A percentile compares a stretch with the other conserved stretches of the same genome.
phyloP scores from a whole-genome alignment of 805 yeast species.

The Metschnikowia orientalis region DNA sequence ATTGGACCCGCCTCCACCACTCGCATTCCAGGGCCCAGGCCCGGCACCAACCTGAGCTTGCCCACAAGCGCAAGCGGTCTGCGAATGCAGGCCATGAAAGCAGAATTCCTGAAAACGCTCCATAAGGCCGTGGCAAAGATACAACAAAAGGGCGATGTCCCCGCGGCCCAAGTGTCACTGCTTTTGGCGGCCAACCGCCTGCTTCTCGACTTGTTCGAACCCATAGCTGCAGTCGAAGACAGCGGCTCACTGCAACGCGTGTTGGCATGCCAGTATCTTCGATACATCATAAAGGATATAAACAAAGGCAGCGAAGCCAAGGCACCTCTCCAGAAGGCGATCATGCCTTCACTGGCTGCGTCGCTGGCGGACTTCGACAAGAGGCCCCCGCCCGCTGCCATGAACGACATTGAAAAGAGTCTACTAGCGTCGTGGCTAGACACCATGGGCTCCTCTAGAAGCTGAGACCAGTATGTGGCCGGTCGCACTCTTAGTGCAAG shows the following conservation, averaged over 20 bases:
- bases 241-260: slow-evolving; percentile 23
- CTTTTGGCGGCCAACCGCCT: slow-evolving; percentile 1
- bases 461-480: neutral
- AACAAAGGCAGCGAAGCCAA: slow-evolving; percentile 16
- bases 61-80: too few species aligned
- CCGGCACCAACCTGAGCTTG: too few species aligned
- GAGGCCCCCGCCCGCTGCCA: slow-evolving; percentile 8
- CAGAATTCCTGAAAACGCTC: slow-evolving; percentile 18
- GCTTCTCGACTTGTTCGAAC: slow-evolving; percentile 18
- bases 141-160: slow-evolving; percentile 30
- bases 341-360: slow-evolving; percentile 28
- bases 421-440: slow-evolving; percentile 42
- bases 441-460: slow-evolving; percentile 19
- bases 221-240: slow-evolving; percentile 19
- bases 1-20: too few species aligned
- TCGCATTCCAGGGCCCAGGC: too few species aligned
- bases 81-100: slow-evolving; percentile 12
- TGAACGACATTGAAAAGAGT: slow-evolving; percentile 40
- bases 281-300: slow-evolving; percentile 37
- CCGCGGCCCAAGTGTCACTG: too few species aligned
- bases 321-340: slow-evolving; percentile 26
- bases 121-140: slow-evolving; percentile 24
- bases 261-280: slow-evolving; percentile 36
- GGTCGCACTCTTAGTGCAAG: too few species aligned
- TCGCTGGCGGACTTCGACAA: slow-evolving; percentile 12